Percentiles rank a stretch among this genome's conserved stretches.
These are phyloP conservation scores for Suillus subaureus DNA, from an alignment of 768 basidiomycete species.

Conservation along the genomic window DNA sequence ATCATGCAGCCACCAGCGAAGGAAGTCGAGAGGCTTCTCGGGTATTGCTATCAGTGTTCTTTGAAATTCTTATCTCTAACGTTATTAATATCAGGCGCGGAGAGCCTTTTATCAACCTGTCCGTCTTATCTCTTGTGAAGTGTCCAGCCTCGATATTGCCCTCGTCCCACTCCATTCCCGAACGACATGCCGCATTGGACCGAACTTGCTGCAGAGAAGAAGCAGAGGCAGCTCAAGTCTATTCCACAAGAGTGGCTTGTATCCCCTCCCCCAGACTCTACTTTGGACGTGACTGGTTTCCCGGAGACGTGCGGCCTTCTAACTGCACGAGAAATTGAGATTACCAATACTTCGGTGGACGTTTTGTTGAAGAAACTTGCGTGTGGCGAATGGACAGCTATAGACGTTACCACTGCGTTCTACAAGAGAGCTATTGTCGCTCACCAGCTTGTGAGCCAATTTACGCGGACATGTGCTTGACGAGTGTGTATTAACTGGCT, in stretches of 20 bases:
- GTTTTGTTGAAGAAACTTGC: constrained; percentile 56
- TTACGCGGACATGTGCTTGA: background rate
- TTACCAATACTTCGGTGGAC: constrained; percentile 51
- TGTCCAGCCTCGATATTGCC: background rate
- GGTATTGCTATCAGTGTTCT: background rate
- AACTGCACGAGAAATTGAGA: constrained; percentile 54
- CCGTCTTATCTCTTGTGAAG: background rate
- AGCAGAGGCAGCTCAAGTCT: constrained; percentile 47
- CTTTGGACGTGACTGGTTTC: constrained; percentile 54
- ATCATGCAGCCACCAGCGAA: background rate
- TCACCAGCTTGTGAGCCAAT: constrained; percentile 64
- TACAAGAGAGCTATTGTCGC: constrained; percentile 78
- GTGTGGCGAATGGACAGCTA: constrained; percentile 56
- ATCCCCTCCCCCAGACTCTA: constrained; percentile 43
- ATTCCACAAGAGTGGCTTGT: constrained; percentile 72
- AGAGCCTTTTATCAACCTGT: background rate
- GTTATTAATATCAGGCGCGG: background rate
- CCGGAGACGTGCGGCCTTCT: constrained; percentile 64
- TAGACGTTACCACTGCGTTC: constrained; percentile 75
- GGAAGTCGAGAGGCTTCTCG: background rate
- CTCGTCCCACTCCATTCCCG: background rate
- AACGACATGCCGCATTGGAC: constrained; percentile 43
- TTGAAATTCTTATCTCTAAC: background rate
- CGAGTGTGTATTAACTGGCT: constrained; percentile 1
- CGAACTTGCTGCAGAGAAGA: constrained; percentile 57